A percentile compares a stretch with the other conserved stretches of the same genome.
Evolutionary conservation across 441 rosid genomes (phyloP).

Genomic region (Theobroma grandiflorum): DNA sequence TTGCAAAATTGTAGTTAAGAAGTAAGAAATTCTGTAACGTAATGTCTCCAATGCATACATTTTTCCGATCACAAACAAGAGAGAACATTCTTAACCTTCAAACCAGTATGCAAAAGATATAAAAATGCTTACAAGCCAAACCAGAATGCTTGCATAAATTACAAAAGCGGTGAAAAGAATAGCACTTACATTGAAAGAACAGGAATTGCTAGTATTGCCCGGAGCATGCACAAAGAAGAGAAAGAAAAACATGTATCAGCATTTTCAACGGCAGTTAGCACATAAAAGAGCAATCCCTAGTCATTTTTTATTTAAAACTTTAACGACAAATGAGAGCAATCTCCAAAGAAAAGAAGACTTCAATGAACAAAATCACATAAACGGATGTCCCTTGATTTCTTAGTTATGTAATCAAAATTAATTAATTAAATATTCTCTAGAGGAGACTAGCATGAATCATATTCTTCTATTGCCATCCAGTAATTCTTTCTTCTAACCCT

Average conservation of each 20-base stretch:
- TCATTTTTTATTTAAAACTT: not conserved
- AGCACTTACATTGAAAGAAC: conserved; percentile 91
- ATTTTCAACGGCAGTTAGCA: conserved; percentile 20
- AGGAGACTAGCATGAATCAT: conserved; percentile 1
- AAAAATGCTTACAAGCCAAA: not conserved
- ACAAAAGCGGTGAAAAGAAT: not conserved
- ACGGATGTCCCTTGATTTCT: not conserved
- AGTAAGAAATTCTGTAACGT: not conserved
- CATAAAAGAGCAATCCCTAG: not conserved
- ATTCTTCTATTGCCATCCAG: not conserved
- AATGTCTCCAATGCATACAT: not conserved
- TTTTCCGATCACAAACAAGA: too few species aligned
- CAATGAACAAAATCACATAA: conserved; percentile 6
- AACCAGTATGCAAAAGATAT: too few species aligned
- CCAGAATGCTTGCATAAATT: not conserved
- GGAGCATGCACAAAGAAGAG: conserved; percentile 47
- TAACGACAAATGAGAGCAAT: not conserved
- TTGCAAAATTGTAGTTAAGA: not conserved
- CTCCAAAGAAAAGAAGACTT: not conserved
- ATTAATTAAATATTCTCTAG: not conserved
- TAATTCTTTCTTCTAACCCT: not conserved
- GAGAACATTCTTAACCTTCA: too few species aligned
- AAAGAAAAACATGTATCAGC: conserved; percentile 45
- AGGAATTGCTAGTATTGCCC: conserved; percentile 85
- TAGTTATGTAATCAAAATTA: conserved; percentile 9